Evolutionary conservation across 202 grass and related monocot species (phyloP), one percentile per base, ranked within the genome.

Genomic region (Schoenoplectus triqueter): DNA sequence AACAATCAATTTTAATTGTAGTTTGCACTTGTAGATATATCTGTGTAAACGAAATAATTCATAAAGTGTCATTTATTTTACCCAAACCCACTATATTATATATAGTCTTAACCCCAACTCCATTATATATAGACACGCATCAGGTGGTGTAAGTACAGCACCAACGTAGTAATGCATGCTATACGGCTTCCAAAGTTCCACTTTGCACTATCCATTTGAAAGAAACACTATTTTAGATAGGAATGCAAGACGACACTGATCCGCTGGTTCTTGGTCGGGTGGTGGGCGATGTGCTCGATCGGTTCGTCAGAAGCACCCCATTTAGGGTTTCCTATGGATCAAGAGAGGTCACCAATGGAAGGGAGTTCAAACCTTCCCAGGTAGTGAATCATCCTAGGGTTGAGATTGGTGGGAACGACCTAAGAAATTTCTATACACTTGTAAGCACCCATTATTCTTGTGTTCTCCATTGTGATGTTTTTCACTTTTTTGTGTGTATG

Each of bases 301-400:
- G 61, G 22, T 89, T 89, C 48, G 61, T 62, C 10, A 50, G 80
- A 68, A 80, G 19, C 60, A 69, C 51, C 17, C 54, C 69, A 15
- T 20, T 86, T 15, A 78, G 71, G 19, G 84, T 89, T 7, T 50
- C 51, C 15, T 89, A 89, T 39, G 72, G 84, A 56, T 84, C 84
- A 7, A 89, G 84, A 61, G 88, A 84, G 21, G 71, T 86, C 31
- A 86, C 64, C 41, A 89, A 89, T 80, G 88, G 88, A 22, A 59
- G 84, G 17, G 84, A 86, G 61, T 84, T 86, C 51, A 89, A 86
- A 72, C 88, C 88, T 63, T 89, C 88, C 15, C 71, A 78, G 75
- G 51, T 86, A 40, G 84, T 51, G 8, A 77, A 55, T 51, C 88
- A 84, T 10, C 88, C 88, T 62, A 83, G 88, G 57, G 79, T 89